Base-by-base conservation (phyloP, 2,329 filamentous ascomycete genomes). In the Byssochlamys sp. region DNA sequence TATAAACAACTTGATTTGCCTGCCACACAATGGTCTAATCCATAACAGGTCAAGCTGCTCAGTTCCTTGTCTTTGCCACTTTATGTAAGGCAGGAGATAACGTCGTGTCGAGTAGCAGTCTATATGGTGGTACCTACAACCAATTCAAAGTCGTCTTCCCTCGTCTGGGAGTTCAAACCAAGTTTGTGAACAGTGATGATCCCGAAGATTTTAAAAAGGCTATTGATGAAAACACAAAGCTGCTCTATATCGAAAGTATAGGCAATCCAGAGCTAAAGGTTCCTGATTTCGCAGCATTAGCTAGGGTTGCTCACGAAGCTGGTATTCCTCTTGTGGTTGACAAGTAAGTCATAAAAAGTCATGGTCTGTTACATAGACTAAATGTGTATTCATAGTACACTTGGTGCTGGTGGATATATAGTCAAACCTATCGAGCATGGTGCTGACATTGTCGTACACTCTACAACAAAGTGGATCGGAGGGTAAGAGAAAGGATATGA, bases 111-210 rank as follows among this genome's bases (percentile, higher is more conserved):
- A 94, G 90, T 5, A 84, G 87, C 33, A 94, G 91, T 75, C 80
- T 95, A 57, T 94, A 95, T 74, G 90, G 90, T 65, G 91, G 90
- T 73, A 95, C 90, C 24, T 95, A 95, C 81, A 95, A 95, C 77
- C 90, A 95, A 78, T 84, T 95, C 77, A 95, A 95, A 77, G 90
- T 95, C 54, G 82, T 89, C 64, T 80, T 95, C 53, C 86, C 89
- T 9, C 82, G 90, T 26, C 77, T 94, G 54, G 90, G 91, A 61
- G 89, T 96, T 70, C 77, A 80, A 49, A 91, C 89, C 69, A 92
- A 90, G 78, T 95, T 95, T 67, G 81, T 95, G 67, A 80, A 84
- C 57, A 86, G 88, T 54, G 89, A 94, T 74, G 84, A 84, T 59
- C 77, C 87, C 29, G 85, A 88, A 65, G 88, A 89, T 63, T 86